Evolutionary conservation across 2,329 filamentous ascomycete species (phyloP).

Genomic region (Cladophialophora exuberans): DNA sequence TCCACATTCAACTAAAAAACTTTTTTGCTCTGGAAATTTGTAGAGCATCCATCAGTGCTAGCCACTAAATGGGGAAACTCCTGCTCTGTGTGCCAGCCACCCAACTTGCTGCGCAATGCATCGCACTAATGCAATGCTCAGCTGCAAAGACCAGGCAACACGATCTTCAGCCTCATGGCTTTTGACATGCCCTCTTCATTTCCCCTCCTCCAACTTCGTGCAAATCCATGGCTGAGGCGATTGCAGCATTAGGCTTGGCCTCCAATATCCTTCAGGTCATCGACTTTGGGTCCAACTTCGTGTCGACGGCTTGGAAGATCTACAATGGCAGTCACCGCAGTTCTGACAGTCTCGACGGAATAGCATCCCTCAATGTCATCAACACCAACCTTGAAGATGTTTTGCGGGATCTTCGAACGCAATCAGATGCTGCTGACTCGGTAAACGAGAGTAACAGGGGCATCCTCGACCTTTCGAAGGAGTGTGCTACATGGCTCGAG

Average conservation of each 20-base stretch:
- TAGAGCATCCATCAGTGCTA: too few relatives aligned
- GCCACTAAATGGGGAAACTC: too few relatives aligned
- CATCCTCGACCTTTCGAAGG: neutral
- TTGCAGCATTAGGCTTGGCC: slow-evolving; percentile 2
- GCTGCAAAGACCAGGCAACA: too few relatives aligned
- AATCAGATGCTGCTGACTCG: neutral
- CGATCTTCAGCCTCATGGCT: too few relatives aligned
- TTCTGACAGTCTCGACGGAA: neutral
- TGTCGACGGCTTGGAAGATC: neutral
- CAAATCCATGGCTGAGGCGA: too few relatives aligned
- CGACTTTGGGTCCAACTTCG: slow-evolving; percentile 7
- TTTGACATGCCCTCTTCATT: too few relatives aligned
- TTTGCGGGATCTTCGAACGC: neutral
- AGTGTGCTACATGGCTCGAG: neutral
- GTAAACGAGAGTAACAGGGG: neutral
- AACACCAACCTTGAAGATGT: neutral
- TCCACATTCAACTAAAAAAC: too few relatives aligned
- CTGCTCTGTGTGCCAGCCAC: too few relatives aligned
- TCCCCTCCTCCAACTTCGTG: too few relatives aligned
- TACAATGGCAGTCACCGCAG: neutral
- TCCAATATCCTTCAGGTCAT: slow-evolving; percentile 10
- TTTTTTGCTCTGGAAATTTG: too few relatives aligned
- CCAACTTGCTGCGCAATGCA: too few relatives aligned
- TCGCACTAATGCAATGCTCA: too few relatives aligned
- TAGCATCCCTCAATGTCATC: neutral